Percentiles rank a stretch among this genome's conserved stretches.
Conservation (phyloP, 108 stramenopile species). For the Cyclotella sp. region DNA sequence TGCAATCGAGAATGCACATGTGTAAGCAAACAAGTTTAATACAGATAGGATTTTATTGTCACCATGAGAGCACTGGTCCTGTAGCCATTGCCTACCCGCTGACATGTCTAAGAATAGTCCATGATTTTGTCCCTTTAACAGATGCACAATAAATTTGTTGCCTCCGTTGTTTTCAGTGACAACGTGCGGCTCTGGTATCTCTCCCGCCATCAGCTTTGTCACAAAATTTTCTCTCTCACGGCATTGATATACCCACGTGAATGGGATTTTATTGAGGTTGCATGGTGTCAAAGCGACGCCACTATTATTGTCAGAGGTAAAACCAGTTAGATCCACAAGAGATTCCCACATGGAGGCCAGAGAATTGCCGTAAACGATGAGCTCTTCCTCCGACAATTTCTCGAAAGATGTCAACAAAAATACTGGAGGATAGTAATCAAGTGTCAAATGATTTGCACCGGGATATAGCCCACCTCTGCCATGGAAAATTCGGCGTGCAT, state of each 20-base stretch:
- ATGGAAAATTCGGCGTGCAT: constrained; percentile 48
- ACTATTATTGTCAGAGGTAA: background rate
- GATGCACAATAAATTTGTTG: constrained; percentile 38
- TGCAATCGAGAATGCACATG: constrained; percentile 55
- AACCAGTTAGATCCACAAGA: background rate
- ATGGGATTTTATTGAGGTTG: constrained; percentile 12
- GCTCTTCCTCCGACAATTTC: constrained; percentile 11
- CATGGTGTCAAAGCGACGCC: background rate
- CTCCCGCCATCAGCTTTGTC: constrained; percentile 25
- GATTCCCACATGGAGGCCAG: constrained; percentile 1
- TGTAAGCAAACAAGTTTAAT: constrained; percentile 52
- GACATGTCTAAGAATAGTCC: constrained; percentile 55
- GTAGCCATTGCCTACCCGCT: constrained; percentile 44
- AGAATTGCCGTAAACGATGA: constrained; percentile 5
- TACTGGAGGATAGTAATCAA: constrained; percentile 54
- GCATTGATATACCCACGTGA: constrained; percentile 44
- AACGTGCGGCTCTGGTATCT: constrained; percentile 42
- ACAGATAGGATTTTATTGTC: constrained; percentile 12
- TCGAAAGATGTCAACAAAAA: constrained; percentile 43
- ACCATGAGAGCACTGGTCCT: constrained; percentile 11
- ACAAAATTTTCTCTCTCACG: constrained; percentile 20
- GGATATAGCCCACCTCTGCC: constrained; percentile 45
- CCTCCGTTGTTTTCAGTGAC: constrained; percentile 40
- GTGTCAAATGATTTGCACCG: constrained; percentile 49
- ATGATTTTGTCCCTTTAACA: constrained; percentile 45